These are phyloP conservation scores for Thamnidium elegans DNA, from an alignment of 192 early-diverging fungal genomes.

Conservation along the genomic window DNA sequence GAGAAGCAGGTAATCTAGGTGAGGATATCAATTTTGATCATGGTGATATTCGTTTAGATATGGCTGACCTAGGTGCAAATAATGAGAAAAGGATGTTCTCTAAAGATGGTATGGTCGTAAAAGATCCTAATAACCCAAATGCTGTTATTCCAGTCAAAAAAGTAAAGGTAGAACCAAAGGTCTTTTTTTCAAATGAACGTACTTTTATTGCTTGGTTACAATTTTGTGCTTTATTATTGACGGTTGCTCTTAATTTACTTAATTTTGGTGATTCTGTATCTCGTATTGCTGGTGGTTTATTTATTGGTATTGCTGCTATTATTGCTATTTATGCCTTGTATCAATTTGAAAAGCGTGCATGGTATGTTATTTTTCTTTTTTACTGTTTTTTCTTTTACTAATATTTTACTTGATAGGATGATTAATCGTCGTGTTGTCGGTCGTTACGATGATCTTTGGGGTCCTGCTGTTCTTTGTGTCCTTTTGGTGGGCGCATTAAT, in stretches of 20 bases:
- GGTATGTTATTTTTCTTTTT: conserved; percentile 13
- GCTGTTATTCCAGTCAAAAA: conserved; percentile 31
- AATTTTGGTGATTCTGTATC: conserved; percentile 65
- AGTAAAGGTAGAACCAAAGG: conserved; percentile 80
- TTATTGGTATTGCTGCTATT: conserved; percentile 26
- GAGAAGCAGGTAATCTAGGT: conserved; percentile 15
- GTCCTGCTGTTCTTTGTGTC: conserved; percentile 70
- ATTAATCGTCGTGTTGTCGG: conserved; percentile 43
- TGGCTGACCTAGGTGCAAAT: neutral
- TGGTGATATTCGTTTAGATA: conserved; percentile 9
- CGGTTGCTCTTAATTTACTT: conserved; percentile 69
- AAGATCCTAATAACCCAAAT: conserved; percentile 13
- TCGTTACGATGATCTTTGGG: conserved; percentile 73
- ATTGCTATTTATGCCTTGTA: conserved; percentile 31
- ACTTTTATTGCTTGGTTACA: conserved; percentile 85
- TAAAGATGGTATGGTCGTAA: neutral
- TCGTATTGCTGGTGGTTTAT: conserved; percentile 58
- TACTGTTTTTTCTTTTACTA: neutral
- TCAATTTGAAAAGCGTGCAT: conserved; percentile 32
- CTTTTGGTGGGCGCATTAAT: conserved; percentile 63
- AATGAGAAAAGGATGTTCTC: no score
- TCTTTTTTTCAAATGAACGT: conserved; percentile 86
- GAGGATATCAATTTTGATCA: conserved; percentile 4
- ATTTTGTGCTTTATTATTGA: conserved; percentile 69
- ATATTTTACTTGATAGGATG: conserved; percentile 20